Percentiles rank a stretch among this genome's conserved stretches.
Evolutionary conservation across 2,329 filamentous ascomycete species (phyloP).

Genomic region (Trichoderma guizhouense): DNA sequence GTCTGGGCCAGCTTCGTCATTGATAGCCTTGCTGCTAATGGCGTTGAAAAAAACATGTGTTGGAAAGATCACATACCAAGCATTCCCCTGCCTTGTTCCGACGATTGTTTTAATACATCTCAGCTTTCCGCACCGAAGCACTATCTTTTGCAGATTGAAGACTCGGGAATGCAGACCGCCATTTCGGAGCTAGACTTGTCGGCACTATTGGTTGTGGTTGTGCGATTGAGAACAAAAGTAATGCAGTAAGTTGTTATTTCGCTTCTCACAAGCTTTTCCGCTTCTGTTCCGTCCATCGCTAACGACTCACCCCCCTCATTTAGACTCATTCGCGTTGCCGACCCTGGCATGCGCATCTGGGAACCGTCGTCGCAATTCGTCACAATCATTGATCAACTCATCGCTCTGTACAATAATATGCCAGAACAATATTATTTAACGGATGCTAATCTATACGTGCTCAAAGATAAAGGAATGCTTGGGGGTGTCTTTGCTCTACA

Average conservation of each 20-base stretch:
- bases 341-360: conserved; percentile 20
- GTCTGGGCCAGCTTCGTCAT: conserved; percentile 27
- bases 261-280: not conserved
- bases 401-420: conserved; percentile 21
- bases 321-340: conserved; percentile 23
- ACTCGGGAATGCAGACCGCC: not conserved
- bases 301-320: not conserved
- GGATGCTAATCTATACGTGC: conserved; percentile 24
- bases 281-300: not conserved
- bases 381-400: conserved; percentile 23
- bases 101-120: conserved; percentile 19
- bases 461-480: conserved; percentile 22
- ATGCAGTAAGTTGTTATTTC: conserved; percentile 19
- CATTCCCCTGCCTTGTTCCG: conserved; percentile 24
- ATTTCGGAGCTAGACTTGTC: conserved; percentile 22
- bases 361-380: conserved; percentile 21
- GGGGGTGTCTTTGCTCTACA: conserved; percentile 27
- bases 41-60: conserved; percentile 24
- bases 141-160: conserved; percentile 20
- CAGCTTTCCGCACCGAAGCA: conserved; percentile 8
- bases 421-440: conserved; percentile 24
- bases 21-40: conserved; percentile 23
- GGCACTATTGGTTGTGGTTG: conserved; percentile 21
- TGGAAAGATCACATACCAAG: conserved; percentile 23
- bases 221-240: conserved; percentile 22